Conservation (phyloP, 169 alveolate genomes). For the Plasmodium ovale region DNA sequence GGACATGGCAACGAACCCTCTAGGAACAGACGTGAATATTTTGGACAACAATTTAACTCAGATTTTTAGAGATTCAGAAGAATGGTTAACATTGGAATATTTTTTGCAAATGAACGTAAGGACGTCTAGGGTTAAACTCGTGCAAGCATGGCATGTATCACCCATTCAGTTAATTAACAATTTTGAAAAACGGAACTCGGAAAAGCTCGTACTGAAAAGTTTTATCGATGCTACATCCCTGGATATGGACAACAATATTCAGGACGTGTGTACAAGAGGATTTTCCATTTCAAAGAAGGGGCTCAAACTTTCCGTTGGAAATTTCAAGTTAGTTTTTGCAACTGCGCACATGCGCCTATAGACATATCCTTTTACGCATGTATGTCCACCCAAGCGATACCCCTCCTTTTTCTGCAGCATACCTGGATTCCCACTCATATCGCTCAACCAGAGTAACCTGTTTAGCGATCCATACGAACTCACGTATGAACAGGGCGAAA, state of each 20-base stretch:
- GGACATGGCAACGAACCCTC: constrained; percentile 17
- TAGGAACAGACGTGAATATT: constrained; percentile 42
- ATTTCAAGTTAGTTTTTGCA: constrained; percentile 84
- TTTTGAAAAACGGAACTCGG: constrained; percentile 74
- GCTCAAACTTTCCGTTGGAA: constrained; percentile 90
- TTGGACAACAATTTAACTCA: constrained; percentile 68
- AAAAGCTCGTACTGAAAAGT: constrained; percentile 84
- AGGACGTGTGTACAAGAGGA: constrained; percentile 91
- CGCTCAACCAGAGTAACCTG: constrained; percentile 30
- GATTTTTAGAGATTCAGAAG: constrained; percentile 83
- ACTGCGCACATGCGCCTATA: neutral
- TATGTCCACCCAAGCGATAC: too few relatives aligned
- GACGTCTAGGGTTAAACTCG: constrained; percentile 84
- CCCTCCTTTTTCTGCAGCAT: constrained; percentile 35
- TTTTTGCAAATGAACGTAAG: constrained; percentile 82
- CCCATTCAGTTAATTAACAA: constrained; percentile 77
- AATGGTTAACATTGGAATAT: constrained; percentile 84
- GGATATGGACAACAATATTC: constrained; percentile 90
- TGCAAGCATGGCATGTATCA: constrained; percentile 86
- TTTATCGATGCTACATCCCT: constrained; percentile 88
- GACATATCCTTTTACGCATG: constrained; percentile 49
- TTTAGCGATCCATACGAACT: constrained; percentile 52
- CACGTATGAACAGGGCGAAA: constrained; percentile 54
- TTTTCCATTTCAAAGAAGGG: constrained; percentile 88
- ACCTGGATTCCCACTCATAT: constrained; percentile 60